Evolutionary conservation across 805 yeast genomes (phyloP), one percentile per base, ranked within the genome.

Genomic region (Lipomyces sp.): DNA sequence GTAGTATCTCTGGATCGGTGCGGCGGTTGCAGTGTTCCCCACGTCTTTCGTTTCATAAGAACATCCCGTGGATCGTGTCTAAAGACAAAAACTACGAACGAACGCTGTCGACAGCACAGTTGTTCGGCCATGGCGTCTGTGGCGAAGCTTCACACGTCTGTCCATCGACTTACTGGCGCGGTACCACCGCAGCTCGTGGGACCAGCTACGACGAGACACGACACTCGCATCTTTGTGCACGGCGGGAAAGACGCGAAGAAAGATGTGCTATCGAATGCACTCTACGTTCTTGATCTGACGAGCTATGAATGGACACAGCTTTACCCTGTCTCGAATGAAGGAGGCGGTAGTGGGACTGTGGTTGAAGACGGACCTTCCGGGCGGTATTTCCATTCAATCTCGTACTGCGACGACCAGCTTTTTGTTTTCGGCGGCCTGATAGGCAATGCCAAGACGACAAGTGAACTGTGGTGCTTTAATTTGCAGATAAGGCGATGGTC

Each of bases 121-220:
- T 24, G 24, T 24, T 24, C 2, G 48, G 30, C 29, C 51, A 57
- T 53, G 65, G 30, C 50, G 34, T 61, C 60, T 29, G 55, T 53
- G 15, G 45, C 59, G 59, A 29, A 10, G 51, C 59, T 57, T 30
- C 64, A 50, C 45, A 45, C 45, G 15, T 32, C 51, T 4, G 58
- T 55, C 24, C 64, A 50, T 50, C 35, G 53, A 7, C 61, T 62
- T n/a, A 33, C 34, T 7, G 70, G 70, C 56, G 42, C 53, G n/a
- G 64, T 64, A 34, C 70, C 70, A 8, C 66, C 70, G 53, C 64
- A 53, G 34, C 56, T 67, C 32, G 53, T 62, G 30, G 70, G 70
- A 6, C 48, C 69, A 3, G 70, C 70, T 4, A n/a, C 32, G 32
- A 53, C 63, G 15, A 42, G 51, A 18, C 58, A 48, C 18, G 62